phyloP scores from a whole-genome alignment of 2,329 filamentous ascomycete species.

The Bipolaris zeicola region DNA sequence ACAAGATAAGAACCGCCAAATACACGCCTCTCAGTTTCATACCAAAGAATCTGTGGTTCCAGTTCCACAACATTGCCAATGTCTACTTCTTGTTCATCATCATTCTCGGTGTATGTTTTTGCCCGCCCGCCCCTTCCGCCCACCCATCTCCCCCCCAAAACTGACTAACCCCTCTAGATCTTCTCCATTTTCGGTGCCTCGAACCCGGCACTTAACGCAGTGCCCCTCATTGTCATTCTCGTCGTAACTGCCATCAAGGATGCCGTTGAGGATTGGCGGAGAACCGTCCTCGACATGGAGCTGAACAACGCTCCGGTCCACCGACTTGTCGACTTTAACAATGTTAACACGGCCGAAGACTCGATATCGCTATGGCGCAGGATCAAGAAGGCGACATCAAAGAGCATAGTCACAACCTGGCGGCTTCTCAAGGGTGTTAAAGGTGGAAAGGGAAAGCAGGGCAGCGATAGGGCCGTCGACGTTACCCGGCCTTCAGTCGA shows the following conservation, averaged over 20 bases:
- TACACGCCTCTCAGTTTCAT: slow-evolving; percentile 95
- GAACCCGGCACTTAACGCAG: slow-evolving; percentile 87
- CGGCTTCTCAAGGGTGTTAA: slow-evolving; percentile 52
- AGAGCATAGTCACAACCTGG: slow-evolving; percentile 63
- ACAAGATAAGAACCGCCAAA: slow-evolving; percentile 98
- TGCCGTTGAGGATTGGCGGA: slow-evolving; percentile 90
- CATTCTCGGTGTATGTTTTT: slow-evolving; percentile 80
- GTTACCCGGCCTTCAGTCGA: slow-evolving; percentile 70
- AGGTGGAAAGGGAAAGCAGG: slow-evolving; percentile 46
- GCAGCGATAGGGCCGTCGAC: slow-evolving; percentile 57
- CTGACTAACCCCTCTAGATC: slow-evolving; percentile 63
- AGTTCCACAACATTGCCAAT: slow-evolving; percentile 98
- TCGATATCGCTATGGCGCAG: slow-evolving; percentile 83
- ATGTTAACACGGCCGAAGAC: slow-evolving; percentile 90
- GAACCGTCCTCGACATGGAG: slow-evolving; percentile 88
- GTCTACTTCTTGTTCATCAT: slow-evolving; percentile 97
- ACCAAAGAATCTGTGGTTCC: slow-evolving; percentile 95
- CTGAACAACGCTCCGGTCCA: slow-evolving; percentile 97
- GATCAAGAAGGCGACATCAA: slow-evolving; percentile 86
- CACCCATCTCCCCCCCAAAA: slow-evolving; percentile 3
- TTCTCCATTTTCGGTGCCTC: slow-evolving; percentile 94
- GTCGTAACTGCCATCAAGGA: slow-evolving; percentile 90
- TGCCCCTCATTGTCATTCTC: slow-evolving; percentile 92
- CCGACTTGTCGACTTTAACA: slow-evolving; percentile 83
- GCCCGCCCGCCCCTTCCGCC: slow-evolving; percentile 8